Percentiles rank a stretch among this genome's conserved stretches.
Conservation (phyloP, 2,329 filamentous ascomycete species). For the Cercospora sp. region DNA sequence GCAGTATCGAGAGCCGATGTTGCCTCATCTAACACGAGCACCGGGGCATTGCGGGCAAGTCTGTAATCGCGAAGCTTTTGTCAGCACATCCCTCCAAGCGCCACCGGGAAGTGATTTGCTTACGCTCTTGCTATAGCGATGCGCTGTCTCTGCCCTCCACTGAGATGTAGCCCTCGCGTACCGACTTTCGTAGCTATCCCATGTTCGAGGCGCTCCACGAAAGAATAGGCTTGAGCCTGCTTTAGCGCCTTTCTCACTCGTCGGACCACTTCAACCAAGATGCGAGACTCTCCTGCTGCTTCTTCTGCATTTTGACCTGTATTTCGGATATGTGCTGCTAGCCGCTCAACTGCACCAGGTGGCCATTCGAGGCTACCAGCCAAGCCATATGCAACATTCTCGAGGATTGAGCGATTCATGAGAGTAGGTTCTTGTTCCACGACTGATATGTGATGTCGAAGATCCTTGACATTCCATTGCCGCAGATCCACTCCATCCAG, state of each 20-base stretch:
- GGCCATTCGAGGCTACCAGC: conserved; percentile 44
- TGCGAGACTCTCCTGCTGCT: conserved; percentile 40
- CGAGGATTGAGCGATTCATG: conserved; percentile 53
- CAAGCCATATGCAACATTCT: conserved; percentile 54
- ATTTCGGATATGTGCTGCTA: neutral
- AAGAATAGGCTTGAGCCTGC: conserved; percentile 57
- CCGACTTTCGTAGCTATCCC: conserved; percentile 54
- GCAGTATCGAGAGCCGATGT: conserved; percentile 36
- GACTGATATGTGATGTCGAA: conserved; percentile 28
- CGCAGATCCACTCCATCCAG: neutral
- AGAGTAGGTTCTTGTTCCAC: conserved; percentile 56
- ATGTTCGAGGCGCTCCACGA: conserved; percentile 55
- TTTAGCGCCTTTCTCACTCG: conserved; percentile 53
- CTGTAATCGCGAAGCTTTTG: neutral
- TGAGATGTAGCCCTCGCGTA: conserved; percentile 27
- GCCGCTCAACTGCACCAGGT: conserved; percentile 25
- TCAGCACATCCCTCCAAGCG: neutral
- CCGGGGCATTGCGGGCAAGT: conserved; percentile 33
- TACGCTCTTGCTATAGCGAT: conserved; percentile 46
- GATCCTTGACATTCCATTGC: conserved; percentile 26
- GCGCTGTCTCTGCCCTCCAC: conserved; percentile 46
- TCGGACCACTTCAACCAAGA: conserved; percentile 25
- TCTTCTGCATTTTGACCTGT: conserved; percentile 31
- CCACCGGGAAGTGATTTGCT: conserved; percentile 38
- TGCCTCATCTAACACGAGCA: conserved; percentile 39